Percentiles rank a stretch among this genome's conserved stretches.
Conservation (phyloP, 2,329 filamentous ascomycete genomes). For the Drechslera avenae region DNA sequence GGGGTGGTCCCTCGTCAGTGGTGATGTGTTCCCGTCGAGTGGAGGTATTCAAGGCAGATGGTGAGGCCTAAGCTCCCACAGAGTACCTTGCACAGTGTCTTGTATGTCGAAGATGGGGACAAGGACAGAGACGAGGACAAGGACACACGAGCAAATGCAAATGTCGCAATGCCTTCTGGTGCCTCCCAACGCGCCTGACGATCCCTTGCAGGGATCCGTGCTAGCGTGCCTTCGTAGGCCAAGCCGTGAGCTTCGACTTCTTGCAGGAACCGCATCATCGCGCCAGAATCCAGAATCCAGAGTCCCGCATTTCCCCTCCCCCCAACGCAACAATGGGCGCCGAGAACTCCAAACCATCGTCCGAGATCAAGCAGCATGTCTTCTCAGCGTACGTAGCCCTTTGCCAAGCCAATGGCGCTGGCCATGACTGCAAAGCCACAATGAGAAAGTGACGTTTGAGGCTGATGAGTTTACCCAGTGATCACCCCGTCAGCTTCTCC, state of each 20-base stretch:
- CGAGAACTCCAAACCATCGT: constrained; percentile 65
- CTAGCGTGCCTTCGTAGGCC: constrained; percentile 34
- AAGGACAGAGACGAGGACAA: neutral
- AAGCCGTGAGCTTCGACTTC: constrained; percentile 39
- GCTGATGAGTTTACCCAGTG: constrained; percentile 53
- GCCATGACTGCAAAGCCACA: neutral
- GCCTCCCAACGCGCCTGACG: constrained; percentile 20
- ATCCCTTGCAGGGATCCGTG: constrained; percentile 19
- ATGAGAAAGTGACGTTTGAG: constrained; percentile 9
- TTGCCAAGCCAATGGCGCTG: constrained; percentile 29
- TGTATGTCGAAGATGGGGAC: neutral
- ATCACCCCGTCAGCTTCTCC: constrained; percentile 73
- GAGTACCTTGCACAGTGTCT: too few relatives aligned
- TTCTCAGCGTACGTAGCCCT: constrained; percentile 61
- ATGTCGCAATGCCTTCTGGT: constrained; percentile 13
- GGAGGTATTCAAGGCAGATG: too few relatives aligned
- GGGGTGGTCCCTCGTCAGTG: neutral
- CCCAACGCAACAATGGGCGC: constrained; percentile 60
- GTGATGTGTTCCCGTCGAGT: too few relatives aligned
- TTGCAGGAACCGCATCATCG: constrained; percentile 38
- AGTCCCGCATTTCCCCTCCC: constrained; percentile 21
- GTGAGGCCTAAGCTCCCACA: too few relatives aligned
- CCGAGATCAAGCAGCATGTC: constrained; percentile 61
- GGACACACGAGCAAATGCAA: too few relatives aligned
- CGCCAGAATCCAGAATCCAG: constrained; percentile 24